Base-by-base conservation (phyloP, 2,329 filamentous ascomycete genomes). In the Botrytis fabae region DNA sequence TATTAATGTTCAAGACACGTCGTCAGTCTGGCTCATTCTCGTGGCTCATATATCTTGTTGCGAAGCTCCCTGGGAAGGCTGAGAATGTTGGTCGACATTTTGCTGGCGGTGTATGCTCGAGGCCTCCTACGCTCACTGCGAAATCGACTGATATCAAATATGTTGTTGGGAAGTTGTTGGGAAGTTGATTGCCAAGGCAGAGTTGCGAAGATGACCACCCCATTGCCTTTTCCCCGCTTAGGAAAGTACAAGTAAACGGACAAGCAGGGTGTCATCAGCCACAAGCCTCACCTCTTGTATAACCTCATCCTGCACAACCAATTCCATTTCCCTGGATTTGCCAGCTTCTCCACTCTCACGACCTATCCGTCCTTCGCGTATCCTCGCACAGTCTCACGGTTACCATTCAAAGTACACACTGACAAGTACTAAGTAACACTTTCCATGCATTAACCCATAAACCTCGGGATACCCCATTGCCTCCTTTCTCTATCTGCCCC, bases 11-110 rank as follows among this genome's bases (percentile, higher is more conserved):
- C 28, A 40, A 40, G 46, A 4, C n/a, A 18, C 32, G 28, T 35
- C n/a, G 6, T 51, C 35, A 32, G 42, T 63, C 28, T 38, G 42
- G 38, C 42, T 20, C 25, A 38, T 40, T 51, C 28, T 40, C 32
- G 57, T 38, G 32, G 25, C 32, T 72, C 61, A 59, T 72, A 74
- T 51, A 74, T 66, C 10, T 32, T 72, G 35, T 72, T 64, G 63
- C 70, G 73, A 42, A 74, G 54, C 69, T 72, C 70, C 25, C 70
- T 44, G 46, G 73, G 70, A 7, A 74, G 70, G 28, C 44, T 64
- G 57, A 74, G 57, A 59, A 74, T 72, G 70, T 64, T 74, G 35
- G 44, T 32, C 22, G 40, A n/a, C 61, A 66, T 73, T 16, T 68
- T 38, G 28, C 8, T 51, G 42, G 48, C 51, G 16, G 61, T 66